Percentiles rank a stretch among this genome's conserved stretches.
Evolutionary conservation across 2,329 filamentous ascomycete species (phyloP).

Genomic region (Ophiostoma ips): DNA sequence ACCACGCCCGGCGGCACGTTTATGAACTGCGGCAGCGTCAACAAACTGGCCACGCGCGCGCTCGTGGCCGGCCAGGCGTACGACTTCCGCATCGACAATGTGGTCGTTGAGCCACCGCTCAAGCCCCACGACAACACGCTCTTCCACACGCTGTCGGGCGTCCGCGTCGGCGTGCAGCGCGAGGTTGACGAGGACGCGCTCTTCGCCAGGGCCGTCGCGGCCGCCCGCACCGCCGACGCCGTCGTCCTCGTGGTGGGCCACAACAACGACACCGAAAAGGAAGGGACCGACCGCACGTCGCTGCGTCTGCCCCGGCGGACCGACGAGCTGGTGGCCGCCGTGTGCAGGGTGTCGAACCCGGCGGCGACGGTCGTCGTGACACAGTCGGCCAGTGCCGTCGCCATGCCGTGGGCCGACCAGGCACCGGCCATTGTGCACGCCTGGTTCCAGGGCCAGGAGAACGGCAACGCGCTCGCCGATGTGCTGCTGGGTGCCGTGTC

Average conservation of each 20-base stretch:
- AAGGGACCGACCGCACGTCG: slow-evolving; percentile 11
- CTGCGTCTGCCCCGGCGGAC: slow-evolving; percentile 8
- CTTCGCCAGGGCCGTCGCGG: slow-evolving; percentile 11
- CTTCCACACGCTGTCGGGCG: slow-evolving; percentile 14
- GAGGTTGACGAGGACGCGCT: slow-evolving; percentile 5
- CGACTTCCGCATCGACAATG: slow-evolving; percentile 12
- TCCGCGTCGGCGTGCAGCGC: slow-evolving; percentile 11
- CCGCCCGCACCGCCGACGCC: slow-evolving; percentile 29
- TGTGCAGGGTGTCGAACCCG: slow-evolving; percentile 33
- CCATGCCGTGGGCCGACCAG: slow-evolving; percentile 38
- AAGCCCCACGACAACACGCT: slow-evolving; percentile 15
- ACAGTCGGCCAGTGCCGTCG: slow-evolving; percentile 62
- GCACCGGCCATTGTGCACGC: slow-evolving; percentile 49
- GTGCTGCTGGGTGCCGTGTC: slow-evolving; percentile 62
- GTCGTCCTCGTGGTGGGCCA: slow-evolving; percentile 8
- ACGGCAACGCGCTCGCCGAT: slow-evolving; percentile 67
- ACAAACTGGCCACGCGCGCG: slow-evolving; percentile 3
- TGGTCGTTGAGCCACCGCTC: slow-evolving; percentile 12
- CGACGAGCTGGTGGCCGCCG: slow-evolving; percentile 27
- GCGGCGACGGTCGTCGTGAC: slow-evolving; percentile 38
- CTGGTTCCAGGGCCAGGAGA: slow-evolving; percentile 82
- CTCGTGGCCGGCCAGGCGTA: slow-evolving; percentile 10
- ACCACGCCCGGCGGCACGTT: slow-evolving; percentile 24
- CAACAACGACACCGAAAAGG: slow-evolving; percentile 18
- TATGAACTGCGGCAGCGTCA: slow-evolving; percentile 14